Evolutionary conservation across 2,329 filamentous ascomycete genomes (phyloP).

Genomic region (Davidsoniella eucalypti): DNA sequence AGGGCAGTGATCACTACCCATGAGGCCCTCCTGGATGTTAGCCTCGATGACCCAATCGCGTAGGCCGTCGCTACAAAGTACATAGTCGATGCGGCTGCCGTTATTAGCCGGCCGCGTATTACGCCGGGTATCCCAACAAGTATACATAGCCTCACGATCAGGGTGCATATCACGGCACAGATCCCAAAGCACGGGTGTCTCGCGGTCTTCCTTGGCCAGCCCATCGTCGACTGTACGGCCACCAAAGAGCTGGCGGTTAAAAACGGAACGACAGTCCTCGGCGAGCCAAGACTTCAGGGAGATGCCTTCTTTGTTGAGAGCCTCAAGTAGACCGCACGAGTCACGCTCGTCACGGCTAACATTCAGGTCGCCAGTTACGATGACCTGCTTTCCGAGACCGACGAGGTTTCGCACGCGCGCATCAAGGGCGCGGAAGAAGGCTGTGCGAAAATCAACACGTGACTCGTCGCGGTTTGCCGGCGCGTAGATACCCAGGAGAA

Average conservation of each 20-base stretch:
- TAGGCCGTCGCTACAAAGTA: slow-evolving; percentile 67
- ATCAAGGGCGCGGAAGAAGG: slow-evolving; percentile 67
- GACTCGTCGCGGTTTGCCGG: slow-evolving; percentile 77
- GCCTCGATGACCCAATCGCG: slow-evolving; percentile 63
- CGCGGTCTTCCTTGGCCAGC: slow-evolving; percentile 52
- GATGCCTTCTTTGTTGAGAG: slow-evolving; percentile 51
- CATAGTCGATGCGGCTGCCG: slow-evolving; percentile 84
- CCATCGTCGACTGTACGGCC: slow-evolving; percentile 32
- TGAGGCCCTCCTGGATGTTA: slow-evolving; percentile 82
- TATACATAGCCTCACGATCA: slow-evolving; percentile 76
- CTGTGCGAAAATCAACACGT: slow-evolving; percentile 65
- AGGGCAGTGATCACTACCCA: slow-evolving; percentile 93
- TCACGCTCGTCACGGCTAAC: slow-evolving; percentile 56
- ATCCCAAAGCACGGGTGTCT: slow-evolving; percentile 63
- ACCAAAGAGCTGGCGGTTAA: slow-evolving; percentile 70
- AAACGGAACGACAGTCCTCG: slow-evolving; percentile 53
- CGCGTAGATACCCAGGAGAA: slow-evolving; percentile 82
- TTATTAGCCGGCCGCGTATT: slow-evolving; percentile 94
- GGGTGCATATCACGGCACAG: slow-evolving; percentile 70
- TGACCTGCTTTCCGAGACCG: slow-evolving; percentile 63
- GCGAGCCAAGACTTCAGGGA: slow-evolving; percentile 57
- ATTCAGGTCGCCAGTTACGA: slow-evolving; percentile 81
- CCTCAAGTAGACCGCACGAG: slow-evolving; percentile 56
- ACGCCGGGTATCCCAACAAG: slow-evolving; percentile 88
- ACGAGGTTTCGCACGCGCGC: slow-evolving; percentile 70